Conservation (phyloP, 2,329 filamentous ascomycete species). For the Talaromyces sp. region DNA sequence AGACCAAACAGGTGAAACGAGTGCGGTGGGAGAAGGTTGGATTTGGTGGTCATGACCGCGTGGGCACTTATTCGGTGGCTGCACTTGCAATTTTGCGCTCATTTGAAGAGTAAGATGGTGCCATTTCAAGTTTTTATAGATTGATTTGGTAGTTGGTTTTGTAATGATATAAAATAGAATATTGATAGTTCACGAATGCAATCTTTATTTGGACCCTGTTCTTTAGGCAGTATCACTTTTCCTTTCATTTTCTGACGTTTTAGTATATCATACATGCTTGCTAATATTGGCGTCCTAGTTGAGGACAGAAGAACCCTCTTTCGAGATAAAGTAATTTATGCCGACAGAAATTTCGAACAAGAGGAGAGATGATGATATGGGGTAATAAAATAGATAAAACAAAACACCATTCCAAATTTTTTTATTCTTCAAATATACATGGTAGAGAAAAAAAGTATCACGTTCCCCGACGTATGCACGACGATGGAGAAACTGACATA, state of each 20-base stretch:
- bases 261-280: not conserved
- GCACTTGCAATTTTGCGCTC: conserved; percentile 34
- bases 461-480: not conserved
- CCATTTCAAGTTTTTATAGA: not conserved
- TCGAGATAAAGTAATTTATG: not conserved
- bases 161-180: not conserved
- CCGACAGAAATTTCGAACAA: not conserved
- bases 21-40: conserved; percentile 41
- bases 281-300: not conserved
- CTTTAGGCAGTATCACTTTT: not conserved
- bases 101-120: conserved; percentile 26
- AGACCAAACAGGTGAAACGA: conserved; percentile 25
- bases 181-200: not conserved
- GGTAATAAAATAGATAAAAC: conserved; percentile 9
- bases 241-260: not conserved
- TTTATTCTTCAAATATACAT: conserved; percentile 1
- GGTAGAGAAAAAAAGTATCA: not conserved
- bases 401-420: not conserved
- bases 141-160: not conserved
- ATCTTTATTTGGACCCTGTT: not conserved
- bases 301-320: not conserved
- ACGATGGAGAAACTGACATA: conserved; percentile 15
- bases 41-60: conserved; percentile 42
- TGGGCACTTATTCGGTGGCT: conserved; percentile 36
- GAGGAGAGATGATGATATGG: not conserved